phyloP scores from a whole-genome alignment of 1,284 basidiomycete genomes.

The Inonotus hispidus region DNA sequence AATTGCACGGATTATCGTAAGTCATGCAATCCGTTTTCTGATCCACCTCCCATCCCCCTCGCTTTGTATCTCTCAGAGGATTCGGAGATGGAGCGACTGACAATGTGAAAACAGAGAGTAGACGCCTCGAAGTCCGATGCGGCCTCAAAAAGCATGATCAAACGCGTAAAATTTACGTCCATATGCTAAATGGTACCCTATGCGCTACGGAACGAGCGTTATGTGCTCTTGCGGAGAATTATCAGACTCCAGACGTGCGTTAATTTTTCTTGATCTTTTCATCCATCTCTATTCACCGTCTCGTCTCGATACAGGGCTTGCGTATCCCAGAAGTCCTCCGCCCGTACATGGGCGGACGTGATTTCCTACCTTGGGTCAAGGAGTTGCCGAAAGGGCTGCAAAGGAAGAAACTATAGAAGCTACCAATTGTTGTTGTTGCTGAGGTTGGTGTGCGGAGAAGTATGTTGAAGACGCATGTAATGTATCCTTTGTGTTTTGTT shows the following conservation, averaged over 20 bases:
- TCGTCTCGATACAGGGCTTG: constrained; percentile 57
- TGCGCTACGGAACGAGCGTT: constrained; percentile 95
- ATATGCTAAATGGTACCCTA: constrained; percentile 97
- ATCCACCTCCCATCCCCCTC: constrained; percentile 10
- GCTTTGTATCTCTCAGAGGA: background rate
- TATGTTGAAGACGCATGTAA: no score
- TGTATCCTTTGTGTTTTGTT: no score
- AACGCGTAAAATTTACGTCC: constrained; percentile 85
- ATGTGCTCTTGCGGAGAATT: constrained; percentile 98
- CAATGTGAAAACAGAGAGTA: constrained; percentile 56
- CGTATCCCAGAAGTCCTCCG: constrained; percentile 83
- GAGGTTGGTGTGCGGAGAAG: no score
- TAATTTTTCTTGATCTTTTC: background rate
- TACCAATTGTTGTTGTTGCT: background rate
- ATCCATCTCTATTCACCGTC: background rate
- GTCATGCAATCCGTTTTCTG: constrained; percentile 28
- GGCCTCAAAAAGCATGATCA: constrained; percentile 87
- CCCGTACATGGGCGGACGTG: constrained; percentile 95
- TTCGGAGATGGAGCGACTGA: no score
- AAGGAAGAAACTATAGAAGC: constrained; percentile 50
- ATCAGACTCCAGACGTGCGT: constrained; percentile 88
- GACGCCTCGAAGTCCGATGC: constrained; percentile 85
- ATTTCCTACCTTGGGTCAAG: constrained; percentile 86
- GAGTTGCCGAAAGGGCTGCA: constrained; percentile 77
- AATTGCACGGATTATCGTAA: constrained; percentile 94